Evolutionary conservation across 1,139 yeast genomes (phyloP), one percentile per base, ranked within the genome.

Genomic region (Taiozyma sp.): DNA sequence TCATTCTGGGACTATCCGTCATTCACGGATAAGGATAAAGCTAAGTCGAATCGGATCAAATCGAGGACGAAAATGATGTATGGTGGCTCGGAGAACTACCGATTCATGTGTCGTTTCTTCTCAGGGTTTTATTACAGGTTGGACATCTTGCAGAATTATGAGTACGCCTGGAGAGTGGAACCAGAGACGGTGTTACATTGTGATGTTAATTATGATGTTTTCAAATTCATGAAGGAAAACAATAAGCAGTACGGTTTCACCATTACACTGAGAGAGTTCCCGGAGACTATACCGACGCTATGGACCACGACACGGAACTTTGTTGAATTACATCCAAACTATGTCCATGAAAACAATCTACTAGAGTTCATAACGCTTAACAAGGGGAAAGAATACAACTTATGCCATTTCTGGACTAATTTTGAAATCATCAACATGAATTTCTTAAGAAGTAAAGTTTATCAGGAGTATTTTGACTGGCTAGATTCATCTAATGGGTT

Each of bases 101-200:
- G 91, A 58, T 89, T 84, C 67, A 85, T 85, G 91, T 85, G 91
- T 62, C 74, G 91, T 50, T 85, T 78, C 65, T 84, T 82, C 64
- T 73, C 83, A 13, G 89, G 89, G 1, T 82, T 83, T 61, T 83
- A 83, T 64, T 83, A 75, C 68, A 72, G 76, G 56, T 79, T 82
- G 61, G 77, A 76, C 39, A 65, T 79, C 45, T 64, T 84, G 69
- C 64, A 70, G 45, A 73, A 76, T 10, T 83, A 81, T 63, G 80
- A 80, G 54, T 84, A 81, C 70, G 80, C 81, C 62, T 84, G 90
- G 90, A 73, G 93, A 59, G 90, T 85, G 32, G 93, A 85, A 67
- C 91, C 93, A 5, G 85, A 80, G 51, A 82, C 84, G 53, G 71
- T 73, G 53, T 72, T 83, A 56, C 75, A 72, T 59, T 85, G 93